phyloP scores from a whole-genome alignment of 148 eudicot genomes.

The Fagopyrum homotropicum region DNA sequence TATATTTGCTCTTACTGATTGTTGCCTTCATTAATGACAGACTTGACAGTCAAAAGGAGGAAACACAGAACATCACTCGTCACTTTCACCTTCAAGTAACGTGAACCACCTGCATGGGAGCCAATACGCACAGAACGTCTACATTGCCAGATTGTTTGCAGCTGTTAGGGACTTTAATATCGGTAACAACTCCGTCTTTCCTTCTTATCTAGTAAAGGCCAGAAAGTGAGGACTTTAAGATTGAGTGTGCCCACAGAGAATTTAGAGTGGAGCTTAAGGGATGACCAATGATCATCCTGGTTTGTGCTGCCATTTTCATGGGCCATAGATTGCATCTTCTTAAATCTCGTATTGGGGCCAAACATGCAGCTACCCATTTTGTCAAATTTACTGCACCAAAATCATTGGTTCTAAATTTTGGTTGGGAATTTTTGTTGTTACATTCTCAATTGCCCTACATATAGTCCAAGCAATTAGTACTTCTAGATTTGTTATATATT shows the following conservation, averaged over 20 bases:
- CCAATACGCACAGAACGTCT: background rate
- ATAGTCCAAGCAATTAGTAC: background rate
- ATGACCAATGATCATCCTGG: background rate
- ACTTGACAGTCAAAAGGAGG: background rate
- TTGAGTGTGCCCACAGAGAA: background rate
- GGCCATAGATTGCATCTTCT: background rate
- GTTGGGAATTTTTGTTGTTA: constrained; percentile 9
- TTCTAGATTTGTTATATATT: background rate
- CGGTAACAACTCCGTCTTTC: background rate
- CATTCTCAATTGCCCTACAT: background rate
- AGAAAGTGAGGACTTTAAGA: background rate
- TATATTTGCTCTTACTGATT: background rate
- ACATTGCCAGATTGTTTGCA: constrained; percentile 4
- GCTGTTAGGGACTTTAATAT: background rate
- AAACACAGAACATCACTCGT: background rate
- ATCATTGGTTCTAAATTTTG: background rate
- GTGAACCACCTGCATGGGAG: background rate
- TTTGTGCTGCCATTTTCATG: background rate
- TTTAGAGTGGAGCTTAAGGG: background rate
- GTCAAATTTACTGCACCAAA: background rate
- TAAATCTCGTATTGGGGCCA: background rate
- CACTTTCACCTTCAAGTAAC: background rate
- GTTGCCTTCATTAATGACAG: background rate
- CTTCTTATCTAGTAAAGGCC: background rate
- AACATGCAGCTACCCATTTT: background rate